A percentile compares a stretch with the other conserved stretches of the same genome.
Conservation (phyloP, 2,329 filamentous ascomycete genomes). For the Aspergillus latus region DNA sequence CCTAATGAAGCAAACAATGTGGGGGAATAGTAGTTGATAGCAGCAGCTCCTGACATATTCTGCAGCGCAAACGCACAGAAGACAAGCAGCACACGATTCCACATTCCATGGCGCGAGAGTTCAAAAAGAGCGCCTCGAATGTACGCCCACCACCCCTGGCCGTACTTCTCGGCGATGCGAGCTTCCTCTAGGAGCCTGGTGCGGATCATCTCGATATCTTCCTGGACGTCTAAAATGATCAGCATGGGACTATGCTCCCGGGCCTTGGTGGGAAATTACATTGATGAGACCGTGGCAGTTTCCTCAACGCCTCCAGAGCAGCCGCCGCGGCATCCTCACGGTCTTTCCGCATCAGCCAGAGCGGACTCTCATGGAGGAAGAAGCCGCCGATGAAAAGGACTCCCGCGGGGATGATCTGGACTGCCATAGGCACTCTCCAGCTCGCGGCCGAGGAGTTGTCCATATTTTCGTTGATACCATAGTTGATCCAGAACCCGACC, state of each 20-base stretch:
- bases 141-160: conserved; percentile 26
- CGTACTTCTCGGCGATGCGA: conserved; percentile 19
- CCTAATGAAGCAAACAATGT: conserved; percentile 23
- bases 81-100: conserved; percentile 42
- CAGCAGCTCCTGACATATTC: conserved; percentile 19
- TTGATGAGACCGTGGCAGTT: conserved; percentile 16
- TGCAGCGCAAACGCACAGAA: conserved; percentile 38
- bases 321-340: conserved; percentile 12
- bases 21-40: conserved; percentile 24
- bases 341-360: conserved; percentile 28
- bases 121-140: conserved; percentile 25
- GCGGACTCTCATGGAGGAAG: conserved; percentile 33
- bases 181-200: conserved; percentile 14
- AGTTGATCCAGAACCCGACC: neutral
- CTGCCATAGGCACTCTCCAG: conserved; percentile 16
- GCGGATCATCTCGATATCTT: conserved; percentile 16
- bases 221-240: conserved; percentile 9
- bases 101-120: conserved; percentile 33
- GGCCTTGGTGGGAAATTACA: neutral
- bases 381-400: conserved; percentile 30
- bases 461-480: neutral
- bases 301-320: conserved; percentile 13
- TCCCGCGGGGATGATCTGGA: conserved; percentile 34
- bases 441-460: conserved; percentile 15
- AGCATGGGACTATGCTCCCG: neutral